A percentile compares a stretch with the other conserved stretches of the same genome.
phyloP scores from a whole-genome alignment of 805 yeast genomes.

The Cyberlindnera samutprakarnensis region DNA sequence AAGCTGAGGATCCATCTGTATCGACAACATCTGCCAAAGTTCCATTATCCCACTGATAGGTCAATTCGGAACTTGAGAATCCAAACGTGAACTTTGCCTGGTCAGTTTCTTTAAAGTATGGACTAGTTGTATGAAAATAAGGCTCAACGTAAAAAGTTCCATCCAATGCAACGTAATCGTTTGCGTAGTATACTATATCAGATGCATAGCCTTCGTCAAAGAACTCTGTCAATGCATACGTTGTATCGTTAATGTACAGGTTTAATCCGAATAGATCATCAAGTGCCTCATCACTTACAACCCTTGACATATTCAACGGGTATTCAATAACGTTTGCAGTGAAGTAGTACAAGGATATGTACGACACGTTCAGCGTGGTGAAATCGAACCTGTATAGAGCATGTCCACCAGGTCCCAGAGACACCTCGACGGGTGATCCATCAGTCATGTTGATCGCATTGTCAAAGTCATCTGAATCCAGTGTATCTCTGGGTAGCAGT shows the following conservation, averaged over 20 bases:
- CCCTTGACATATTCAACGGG: constrained; percentile 4
- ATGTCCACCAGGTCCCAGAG: constrained; percentile 11
- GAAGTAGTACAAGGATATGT: constrained; percentile 6
- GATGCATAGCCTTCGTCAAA: constrained; percentile 12
- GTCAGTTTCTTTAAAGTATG: constrained; percentile 5
- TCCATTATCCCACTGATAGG: constrained; percentile 62
- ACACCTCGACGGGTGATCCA: not conserved
- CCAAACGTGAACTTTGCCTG: constrained; percentile 39
- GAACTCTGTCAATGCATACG: constrained; percentile 2
- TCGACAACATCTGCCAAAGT: constrained; percentile 55
- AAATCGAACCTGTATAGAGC: constrained; percentile 11
- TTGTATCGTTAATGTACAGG: constrained; percentile 8
- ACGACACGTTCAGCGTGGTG: constrained; percentile 3
- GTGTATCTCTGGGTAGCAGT: not conserved
- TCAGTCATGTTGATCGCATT: not conserved
- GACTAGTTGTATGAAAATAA: constrained; percentile 4
- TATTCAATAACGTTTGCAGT: constrained; percentile 8
- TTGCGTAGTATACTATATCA: constrained; percentile 9
- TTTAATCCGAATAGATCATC: constrained; percentile 6
- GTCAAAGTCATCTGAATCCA: not conserved
- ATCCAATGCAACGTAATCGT: constrained; percentile 1
- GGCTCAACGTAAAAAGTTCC: constrained; percentile 8
- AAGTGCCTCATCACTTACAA: constrained; percentile 2
- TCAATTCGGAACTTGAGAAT: constrained; percentile 52
- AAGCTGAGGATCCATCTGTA: constrained; percentile 59